These are phyloP conservation scores for Pseudogymnoascus sp. DNA, from an alignment of 2,329 filamentous ascomycete species.

Conservation along the genomic window DNA sequence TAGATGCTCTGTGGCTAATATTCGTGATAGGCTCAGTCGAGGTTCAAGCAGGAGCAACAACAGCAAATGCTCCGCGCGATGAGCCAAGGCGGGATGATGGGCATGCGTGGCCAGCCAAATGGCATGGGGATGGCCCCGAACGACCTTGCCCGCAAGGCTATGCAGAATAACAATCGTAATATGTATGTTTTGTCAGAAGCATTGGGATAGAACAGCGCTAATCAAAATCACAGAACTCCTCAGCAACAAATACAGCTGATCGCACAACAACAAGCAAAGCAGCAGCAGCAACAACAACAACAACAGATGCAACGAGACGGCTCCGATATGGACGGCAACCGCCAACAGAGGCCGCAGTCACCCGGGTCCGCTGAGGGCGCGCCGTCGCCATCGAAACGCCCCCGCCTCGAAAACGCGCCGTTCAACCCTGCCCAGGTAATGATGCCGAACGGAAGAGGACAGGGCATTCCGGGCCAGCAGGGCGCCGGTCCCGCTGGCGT, in stretches of 20 bases:
- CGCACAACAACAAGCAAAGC: conserved; percentile 56
- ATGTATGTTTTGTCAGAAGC: conserved; percentile 42
- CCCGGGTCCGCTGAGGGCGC: conserved; percentile 79
- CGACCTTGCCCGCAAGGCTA: conserved; percentile 61
- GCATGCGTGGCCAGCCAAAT: conserved; percentile 60
- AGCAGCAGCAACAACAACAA: conserved; percentile 49
- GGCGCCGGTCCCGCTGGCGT: conserved; percentile 43
- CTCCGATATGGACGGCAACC: conserved; percentile 77
- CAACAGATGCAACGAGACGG: conserved; percentile 82
- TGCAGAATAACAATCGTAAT: conserved; percentile 64
- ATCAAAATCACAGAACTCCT: conserved; percentile 30
- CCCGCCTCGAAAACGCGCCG: conserved; percentile 64
- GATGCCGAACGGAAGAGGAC: conserved; percentile 65
- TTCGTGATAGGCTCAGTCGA: conserved; percentile 50
- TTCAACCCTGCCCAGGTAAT: conserved; percentile 63
- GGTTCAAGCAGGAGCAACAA: conserved; percentile 65
- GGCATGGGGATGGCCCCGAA: conserved; percentile 49
- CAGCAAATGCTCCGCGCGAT: conserved; percentile 69
- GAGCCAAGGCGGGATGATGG: conserved; percentile 57
- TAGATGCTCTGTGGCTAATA: conserved; percentile 19
- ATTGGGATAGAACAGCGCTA: not conserved
- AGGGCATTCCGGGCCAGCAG: conserved; percentile 62
- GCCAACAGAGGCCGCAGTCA: conserved; percentile 64
- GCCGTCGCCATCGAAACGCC: conserved; percentile 85
- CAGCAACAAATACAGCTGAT: conserved; percentile 60